Evolutionary conservation across 2,329 filamentous ascomycete species (phyloP).

Genomic region (Scytalidium sp.): DNA sequence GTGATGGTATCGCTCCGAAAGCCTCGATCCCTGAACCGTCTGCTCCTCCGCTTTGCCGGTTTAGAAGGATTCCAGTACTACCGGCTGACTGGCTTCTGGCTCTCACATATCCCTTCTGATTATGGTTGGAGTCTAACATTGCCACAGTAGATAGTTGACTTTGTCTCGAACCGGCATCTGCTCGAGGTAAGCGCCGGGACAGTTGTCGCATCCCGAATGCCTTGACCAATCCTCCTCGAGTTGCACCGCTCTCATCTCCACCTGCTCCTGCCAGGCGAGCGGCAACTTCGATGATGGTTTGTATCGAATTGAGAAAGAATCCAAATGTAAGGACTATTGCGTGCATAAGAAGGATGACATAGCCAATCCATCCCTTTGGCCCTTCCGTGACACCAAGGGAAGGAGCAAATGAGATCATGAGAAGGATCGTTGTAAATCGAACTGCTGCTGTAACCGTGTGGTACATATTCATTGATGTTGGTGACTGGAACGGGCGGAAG

Average conservation of each 20-base stretch:
- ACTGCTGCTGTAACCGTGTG: constrained; percentile 80
- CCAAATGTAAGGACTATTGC: constrained; percentile 82
- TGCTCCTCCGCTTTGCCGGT: constrained; percentile 49
- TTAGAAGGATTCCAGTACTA: constrained; percentile 58
- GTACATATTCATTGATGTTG: constrained; percentile 97
- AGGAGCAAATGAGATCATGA: constrained; percentile 82
- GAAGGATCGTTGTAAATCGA: constrained; percentile 70
- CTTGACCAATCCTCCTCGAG: constrained; percentile 80
- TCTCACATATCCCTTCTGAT: constrained; percentile 59
- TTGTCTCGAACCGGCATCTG: constrained; percentile 61
- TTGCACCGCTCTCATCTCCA: constrained; percentile 68
- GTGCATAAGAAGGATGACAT: constrained; percentile 84
- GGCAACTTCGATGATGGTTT: constrained; percentile 85
- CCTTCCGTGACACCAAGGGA: constrained; percentile 75
- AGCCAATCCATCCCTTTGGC: constrained; percentile 91
- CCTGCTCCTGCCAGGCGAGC: constrained; percentile 82
- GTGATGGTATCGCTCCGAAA: constrained; percentile 29
- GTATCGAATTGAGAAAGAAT: constrained; percentile 88
- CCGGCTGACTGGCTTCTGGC: constrained; percentile 60
- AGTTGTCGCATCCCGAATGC: constrained; percentile 91
- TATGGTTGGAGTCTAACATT: constrained; percentile 70
- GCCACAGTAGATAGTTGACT: constrained; percentile 81
- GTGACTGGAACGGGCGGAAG: constrained; percentile 83
- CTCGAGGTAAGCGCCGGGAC: constrained; percentile 65
- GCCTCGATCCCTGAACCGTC: constrained; percentile 48